Base-by-base conservation (phyloP, 345 rosid genomes). In the Mercurialis annua region DNA sequence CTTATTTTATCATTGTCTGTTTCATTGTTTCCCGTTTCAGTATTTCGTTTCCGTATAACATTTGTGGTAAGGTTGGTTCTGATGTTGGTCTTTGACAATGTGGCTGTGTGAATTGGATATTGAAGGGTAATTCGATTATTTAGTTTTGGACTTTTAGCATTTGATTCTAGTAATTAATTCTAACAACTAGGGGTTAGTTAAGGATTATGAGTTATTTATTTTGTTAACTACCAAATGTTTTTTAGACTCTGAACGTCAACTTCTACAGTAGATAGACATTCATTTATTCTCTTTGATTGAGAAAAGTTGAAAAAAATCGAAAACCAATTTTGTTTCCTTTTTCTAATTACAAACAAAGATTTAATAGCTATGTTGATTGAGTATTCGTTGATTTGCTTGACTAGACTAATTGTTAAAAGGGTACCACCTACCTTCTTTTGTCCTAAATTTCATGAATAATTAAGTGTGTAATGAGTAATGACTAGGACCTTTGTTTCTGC, bases 391-490 rank as follows among this genome's bases (percentile, higher is more conserved):
- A 57, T 60, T 40, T 59, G n/a, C 24, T 40, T 29, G 47, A 38
- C n/a, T 59, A 36, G 30, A 49, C 64, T 38, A 59, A 38, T 21
- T 59, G 49, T 40, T 43, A 40, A 59, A 42, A n/a, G 17, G 34
- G 6, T 9, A 21, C 27, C 49, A 61, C 51, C 65, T 5, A 60
- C 50, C 49, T 14, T 23, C 10, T 40, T 61, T 10, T 33, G 58
- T 51, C 46, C 27, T 29, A 42, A 27, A 21, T 27, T 27, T 43
- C 24, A 12, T 10, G 17, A 50, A 42, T 43, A 38, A 17, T 44
- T 62, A 62, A 40, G 66, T 62, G 33, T 62, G 53, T 24, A 62
- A 17, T 63, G 43, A 33, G 53, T 24, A 62, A 17, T 63, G 43
- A 33, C 67, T 46, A n/a, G 30, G 40, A 63, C 30, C 23, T 17